phyloP scores from a whole-genome alignment of 768 basidiomycete species.

The Psilocybe azurescens region DNA sequence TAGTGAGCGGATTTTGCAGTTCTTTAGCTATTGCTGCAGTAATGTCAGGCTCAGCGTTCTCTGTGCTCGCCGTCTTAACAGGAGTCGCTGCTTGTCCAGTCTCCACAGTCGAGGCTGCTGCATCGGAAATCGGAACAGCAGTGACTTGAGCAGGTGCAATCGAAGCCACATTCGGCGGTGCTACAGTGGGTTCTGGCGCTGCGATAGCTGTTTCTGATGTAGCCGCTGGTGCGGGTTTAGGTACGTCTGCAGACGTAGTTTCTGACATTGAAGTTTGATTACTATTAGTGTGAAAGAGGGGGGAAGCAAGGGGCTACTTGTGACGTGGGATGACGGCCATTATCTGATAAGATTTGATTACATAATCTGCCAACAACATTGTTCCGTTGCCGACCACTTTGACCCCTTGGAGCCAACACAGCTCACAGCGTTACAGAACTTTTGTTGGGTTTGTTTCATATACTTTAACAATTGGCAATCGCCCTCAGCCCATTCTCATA shows the following conservation, averaged over 20 bases:
- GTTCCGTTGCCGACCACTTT: constrained; percentile 12
- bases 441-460: constrained; percentile 1
- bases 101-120: constrained; percentile 3
- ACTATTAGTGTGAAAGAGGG: neutral
- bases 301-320: neutral
- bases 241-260: constrained; percentile 5
- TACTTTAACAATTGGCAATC: neutral
- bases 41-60: constrained; percentile 14
- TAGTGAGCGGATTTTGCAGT: constrained; percentile 72
- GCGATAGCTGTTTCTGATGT: constrained; percentile 12
- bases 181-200: constrained; percentile 12
- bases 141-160: constrained; percentile 13
- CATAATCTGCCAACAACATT: constrained; percentile 10
- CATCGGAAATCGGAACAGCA: constrained; percentile 1
- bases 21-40: constrained; percentile 39
- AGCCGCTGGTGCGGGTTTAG: constrained; percentile 5
- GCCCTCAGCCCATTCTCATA: neutral
- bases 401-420: constrained; percentile 8
- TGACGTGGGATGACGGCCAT: neutral
- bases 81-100: constrained; percentile 18
- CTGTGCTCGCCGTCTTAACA: constrained; percentile 5
- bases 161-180: constrained; percentile 20
- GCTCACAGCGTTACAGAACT: constrained; percentile 13
- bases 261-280: constrained; percentile 11
- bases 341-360: constrained; percentile 32